Evolutionary conservation across 495 filamentous ascomycete species (phyloP).

Genomic region (Parathielavia appendiculata): DNA sequence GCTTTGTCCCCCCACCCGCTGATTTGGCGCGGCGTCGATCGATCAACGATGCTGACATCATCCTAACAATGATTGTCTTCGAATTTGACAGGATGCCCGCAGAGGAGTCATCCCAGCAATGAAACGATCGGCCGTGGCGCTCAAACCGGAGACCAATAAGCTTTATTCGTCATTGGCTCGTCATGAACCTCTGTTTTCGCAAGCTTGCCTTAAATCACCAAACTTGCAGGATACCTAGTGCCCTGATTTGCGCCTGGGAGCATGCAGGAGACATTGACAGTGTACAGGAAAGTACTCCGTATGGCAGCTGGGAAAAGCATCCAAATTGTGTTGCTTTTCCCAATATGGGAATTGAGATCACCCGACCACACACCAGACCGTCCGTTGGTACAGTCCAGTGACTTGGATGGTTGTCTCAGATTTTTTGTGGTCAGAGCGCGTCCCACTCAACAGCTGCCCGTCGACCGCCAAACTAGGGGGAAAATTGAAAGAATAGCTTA

Average conservation of each 20-base stretch:
- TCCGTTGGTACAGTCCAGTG: no score
- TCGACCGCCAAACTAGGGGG: not conserved
- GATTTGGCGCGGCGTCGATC: not conserved
- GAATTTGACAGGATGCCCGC: not conserved
- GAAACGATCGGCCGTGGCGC: constrained; percentile 11
- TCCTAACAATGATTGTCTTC: not conserved
- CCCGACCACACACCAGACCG: no score
- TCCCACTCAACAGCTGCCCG: no score
- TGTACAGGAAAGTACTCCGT: no score
- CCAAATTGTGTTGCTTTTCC: no score
- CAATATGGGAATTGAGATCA: no score
- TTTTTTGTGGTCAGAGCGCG: no score
- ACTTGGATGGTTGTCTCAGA: no score
- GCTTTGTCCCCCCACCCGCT: not conserved
- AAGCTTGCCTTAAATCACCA: no score
- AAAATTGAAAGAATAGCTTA: not conserved
- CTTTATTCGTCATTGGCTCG: not conserved
- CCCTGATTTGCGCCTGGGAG: constrained; percentile 1
- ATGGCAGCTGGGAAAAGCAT: no score
- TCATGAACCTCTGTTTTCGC: not conserved
- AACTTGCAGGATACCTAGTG: constrained; percentile 3
- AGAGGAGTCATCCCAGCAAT: not conserved
- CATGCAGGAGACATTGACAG: not conserved
- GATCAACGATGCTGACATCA: not conserved
- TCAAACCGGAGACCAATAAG: not conserved